Percentiles rank a stretch among this genome's conserved stretches.
phyloP scores from a whole-genome alignment of 257 asterid species.

The Solanum commersonii region DNA sequence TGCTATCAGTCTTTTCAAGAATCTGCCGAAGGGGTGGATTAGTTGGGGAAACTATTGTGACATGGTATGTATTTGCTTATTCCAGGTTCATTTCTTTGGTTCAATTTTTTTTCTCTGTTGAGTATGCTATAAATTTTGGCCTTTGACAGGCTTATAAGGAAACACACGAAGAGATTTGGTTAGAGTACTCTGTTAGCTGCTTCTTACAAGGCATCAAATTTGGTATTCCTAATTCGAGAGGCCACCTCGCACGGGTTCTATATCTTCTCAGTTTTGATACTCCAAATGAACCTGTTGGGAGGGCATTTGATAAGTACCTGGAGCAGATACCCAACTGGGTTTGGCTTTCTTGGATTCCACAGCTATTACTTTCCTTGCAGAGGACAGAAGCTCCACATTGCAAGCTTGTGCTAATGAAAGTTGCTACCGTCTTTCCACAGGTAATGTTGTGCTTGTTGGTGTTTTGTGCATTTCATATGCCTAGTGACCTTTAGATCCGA shows the following conservation, averaged over 20 bases:
- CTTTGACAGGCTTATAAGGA: slow-evolving; percentile 74
- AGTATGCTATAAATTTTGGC: slow-evolving; percentile 8
- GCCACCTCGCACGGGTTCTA: slow-evolving; percentile 94
- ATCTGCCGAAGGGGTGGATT: slow-evolving; percentile 98
- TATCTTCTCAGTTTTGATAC: slow-evolving; percentile 97
- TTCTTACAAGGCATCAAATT: slow-evolving; percentile 94
- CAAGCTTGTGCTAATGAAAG: slow-evolving; percentile 85
- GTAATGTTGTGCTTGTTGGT: slow-evolving; percentile 25
- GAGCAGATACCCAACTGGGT: slow-evolving; percentile 96
- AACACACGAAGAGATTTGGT: slow-evolving; percentile 90
- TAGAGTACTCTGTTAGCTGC: slow-evolving; percentile 98
- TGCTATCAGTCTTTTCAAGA: slow-evolving; percentile 83
- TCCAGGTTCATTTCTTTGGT: not conserved
- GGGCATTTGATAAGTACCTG: slow-evolving; percentile 86
- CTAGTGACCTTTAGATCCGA: slow-evolving; percentile 2
- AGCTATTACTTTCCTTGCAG: slow-evolving; percentile 82
- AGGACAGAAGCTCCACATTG: slow-evolving; percentile 94
- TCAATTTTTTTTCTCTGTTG: not conserved
- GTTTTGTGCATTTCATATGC: slow-evolving; percentile 4
- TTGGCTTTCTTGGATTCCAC: slow-evolving; percentile 99
- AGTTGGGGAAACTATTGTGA: slow-evolving; percentile 99
- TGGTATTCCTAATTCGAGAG: slow-evolving; percentile 88
- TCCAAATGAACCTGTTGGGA: slow-evolving; percentile 88
- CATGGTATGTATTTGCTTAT: slow-evolving; percentile 49
- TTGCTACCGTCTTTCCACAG: slow-evolving; percentile 92